Percentiles rank a stretch among this genome's conserved stretches.
phyloP scores from a whole-genome alignment of 164 flowering plant species.

The Platanus orientalis region DNA sequence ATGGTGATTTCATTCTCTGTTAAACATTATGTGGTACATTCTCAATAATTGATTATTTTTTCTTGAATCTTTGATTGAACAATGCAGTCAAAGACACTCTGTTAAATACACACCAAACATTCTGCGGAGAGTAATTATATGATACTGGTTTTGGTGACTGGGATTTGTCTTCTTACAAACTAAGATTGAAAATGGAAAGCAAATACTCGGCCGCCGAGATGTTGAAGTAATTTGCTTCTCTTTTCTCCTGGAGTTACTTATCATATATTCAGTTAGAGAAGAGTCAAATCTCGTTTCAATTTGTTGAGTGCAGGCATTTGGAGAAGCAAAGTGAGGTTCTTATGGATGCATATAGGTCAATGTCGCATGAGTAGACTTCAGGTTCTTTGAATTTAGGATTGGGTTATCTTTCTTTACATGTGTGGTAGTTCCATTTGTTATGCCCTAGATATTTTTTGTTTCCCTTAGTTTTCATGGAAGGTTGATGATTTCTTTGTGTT shows the following conservation, averaged over 20 bases:
- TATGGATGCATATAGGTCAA: conserved; percentile 39
- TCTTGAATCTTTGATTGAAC: no score
- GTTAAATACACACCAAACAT: no score
- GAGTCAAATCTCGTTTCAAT: not conserved
- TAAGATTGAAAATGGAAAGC: conserved; percentile 9
- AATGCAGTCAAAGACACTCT: no score
- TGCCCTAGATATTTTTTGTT: not conserved
- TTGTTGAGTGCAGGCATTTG: conserved; percentile 37
- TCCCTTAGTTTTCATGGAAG: not conserved
- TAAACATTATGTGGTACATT: no score
- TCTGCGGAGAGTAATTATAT: no score
- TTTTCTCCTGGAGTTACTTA: not conserved
- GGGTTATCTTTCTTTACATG: not conserved
- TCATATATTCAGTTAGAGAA: not conserved
- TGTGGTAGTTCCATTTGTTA: not conserved
- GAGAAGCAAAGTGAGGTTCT: conserved; percentile 56
- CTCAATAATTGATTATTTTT: no score
- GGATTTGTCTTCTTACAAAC: not conserved
- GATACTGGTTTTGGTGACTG: not conserved
- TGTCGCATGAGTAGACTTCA: conserved; percentile 49
- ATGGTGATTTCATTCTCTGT: no score
- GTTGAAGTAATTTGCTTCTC: conserved; percentile 6
- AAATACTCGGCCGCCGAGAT: conserved; percentile 13
- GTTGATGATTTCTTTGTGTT: conserved; percentile 6
- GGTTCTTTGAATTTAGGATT: conserved; percentile 24